phyloP scores from a whole-genome alignment of 345 rosid species.

The Limnanthes douglasii region DNA sequence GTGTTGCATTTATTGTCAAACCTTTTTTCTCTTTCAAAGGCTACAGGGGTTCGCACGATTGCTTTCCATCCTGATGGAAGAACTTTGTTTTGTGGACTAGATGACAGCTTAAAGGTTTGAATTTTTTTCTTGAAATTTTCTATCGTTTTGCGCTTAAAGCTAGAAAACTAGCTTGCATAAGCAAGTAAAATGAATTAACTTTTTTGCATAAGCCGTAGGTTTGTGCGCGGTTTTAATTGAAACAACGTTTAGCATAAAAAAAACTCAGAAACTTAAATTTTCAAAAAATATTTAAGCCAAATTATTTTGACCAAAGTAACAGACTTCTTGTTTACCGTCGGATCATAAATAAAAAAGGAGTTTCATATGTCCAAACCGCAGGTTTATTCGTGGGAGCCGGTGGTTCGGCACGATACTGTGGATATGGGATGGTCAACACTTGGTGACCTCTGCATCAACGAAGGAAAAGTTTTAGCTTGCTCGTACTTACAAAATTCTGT shows the following conservation, averaged over 20 bases:
- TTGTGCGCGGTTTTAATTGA: too few relatives aligned
- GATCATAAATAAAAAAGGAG: too few relatives aligned
- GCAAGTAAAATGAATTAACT: too few relatives aligned
- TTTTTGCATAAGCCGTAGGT: too few relatives aligned
- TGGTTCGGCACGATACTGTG: constrained; percentile 68
- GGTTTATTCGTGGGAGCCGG: constrained; percentile 99
- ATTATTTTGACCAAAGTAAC: too few relatives aligned
- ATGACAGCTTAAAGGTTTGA: constrained; percentile 74
- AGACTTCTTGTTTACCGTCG: too few relatives aligned
- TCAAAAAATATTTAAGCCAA: too few relatives aligned
- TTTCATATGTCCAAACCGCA: constrained; percentile 19
- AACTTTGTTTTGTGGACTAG: constrained; percentile 80
- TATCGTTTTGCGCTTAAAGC: too few relatives aligned
- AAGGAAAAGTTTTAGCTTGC: constrained; percentile 80
- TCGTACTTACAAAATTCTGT: constrained; percentile 70
- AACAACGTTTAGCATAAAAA: too few relatives aligned
- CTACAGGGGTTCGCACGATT: constrained; percentile 57
- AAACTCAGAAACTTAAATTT: too few relatives aligned
- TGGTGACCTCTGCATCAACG: constrained; percentile 76
- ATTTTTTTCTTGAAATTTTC: too few relatives aligned
- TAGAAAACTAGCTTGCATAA: too few relatives aligned
- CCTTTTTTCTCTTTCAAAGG: constrained; percentile 28
- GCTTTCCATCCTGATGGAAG: constrained; percentile 87
- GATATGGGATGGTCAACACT: constrained; percentile 94
- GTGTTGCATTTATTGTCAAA: neutral